These are phyloP conservation scores for Tolypocladium tropicale DNA, from an alignment of 2,329 filamentous ascomycete species.

Conservation along the genomic window DNA sequence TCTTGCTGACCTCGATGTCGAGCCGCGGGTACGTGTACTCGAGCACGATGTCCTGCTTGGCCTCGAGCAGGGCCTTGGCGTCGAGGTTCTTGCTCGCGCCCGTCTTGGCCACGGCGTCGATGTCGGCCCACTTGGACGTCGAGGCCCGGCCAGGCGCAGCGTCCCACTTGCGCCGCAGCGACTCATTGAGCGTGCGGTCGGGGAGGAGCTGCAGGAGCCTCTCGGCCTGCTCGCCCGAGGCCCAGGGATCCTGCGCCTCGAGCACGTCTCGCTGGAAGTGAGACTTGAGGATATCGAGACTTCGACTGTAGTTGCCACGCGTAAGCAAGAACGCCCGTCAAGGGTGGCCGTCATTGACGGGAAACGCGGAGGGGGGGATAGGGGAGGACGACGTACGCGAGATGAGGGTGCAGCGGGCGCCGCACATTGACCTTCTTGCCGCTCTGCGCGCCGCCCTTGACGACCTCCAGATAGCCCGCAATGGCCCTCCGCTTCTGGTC, in stretches of 20 bases:
- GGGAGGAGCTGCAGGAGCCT: conserved; percentile 78
- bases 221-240: conserved; percentile 56
- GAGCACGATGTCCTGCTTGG: conserved; percentile 90
- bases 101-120: conserved; percentile 72
- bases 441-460: conserved; percentile 77
- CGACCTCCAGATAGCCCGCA: conserved; percentile 78
- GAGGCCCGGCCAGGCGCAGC: conserved; percentile 69
- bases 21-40: conserved; percentile 97
- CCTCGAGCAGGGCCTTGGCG: conserved; percentile 63
- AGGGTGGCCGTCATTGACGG: no score
- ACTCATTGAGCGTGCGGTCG: conserved; percentile 65
- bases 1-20: conserved; percentile 95
- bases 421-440: conserved; percentile 80
- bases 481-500: conserved; percentile 79
- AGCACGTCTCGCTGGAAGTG: conserved; percentile 82
- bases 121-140: conserved; percentile 84
- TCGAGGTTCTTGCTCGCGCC: conserved; percentile 66
- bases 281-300: conserved; percentile 70
- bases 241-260: conserved; percentile 78
- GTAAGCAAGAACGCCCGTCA: conserved; percentile 9
- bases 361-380: no score
- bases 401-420: conserved; percentile 81
- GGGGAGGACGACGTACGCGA: conserved; percentile 49
- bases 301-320: conserved; percentile 47
- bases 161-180: conserved; percentile 84